phyloP scores from a whole-genome alignment of 2,329 filamentous ascomycete species.

The Cercospora sp. region DNA sequence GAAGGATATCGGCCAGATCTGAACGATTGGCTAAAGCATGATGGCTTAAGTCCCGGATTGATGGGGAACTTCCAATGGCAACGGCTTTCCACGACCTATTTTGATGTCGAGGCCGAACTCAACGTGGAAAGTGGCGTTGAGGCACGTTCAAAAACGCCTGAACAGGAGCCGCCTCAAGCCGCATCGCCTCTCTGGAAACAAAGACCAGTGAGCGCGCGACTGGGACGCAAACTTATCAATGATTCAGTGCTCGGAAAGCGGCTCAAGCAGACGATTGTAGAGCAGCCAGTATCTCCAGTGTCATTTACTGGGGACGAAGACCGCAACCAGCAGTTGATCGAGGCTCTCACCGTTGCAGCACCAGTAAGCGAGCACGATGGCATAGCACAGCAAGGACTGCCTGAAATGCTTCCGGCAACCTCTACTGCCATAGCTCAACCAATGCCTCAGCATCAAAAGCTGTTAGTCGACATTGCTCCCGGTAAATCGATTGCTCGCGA shows the following conservation, averaged over 20 bases:
- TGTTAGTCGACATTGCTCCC: neutral
- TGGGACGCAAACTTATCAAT: neutral
- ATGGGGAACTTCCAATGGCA: neutral
- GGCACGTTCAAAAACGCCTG: neutral
- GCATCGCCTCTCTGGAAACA: neutral
- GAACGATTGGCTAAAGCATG: neutral
- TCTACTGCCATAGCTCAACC: neutral
- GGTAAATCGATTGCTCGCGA: neutral
- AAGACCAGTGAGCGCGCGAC: neutral
- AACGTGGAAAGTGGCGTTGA: neutral
- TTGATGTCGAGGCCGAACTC: neutral
- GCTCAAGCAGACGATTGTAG: neutral
- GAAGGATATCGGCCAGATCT: neutral
- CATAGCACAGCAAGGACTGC: neutral
- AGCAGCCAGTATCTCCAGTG: neutral
- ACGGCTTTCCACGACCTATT: neutral
- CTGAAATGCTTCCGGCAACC: neutral
- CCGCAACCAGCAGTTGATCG: neutral
- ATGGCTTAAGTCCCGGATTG: neutral
- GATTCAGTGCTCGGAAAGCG: neutral
- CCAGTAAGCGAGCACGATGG: neutral
- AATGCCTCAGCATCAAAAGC: neutral
- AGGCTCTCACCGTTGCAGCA: neutral
- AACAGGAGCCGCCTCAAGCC: neutral
- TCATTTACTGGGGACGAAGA: neutral